These are phyloP conservation scores for Rhodofomes roseus DNA, from an alignment of 1,284 basidiomycete species.

Conservation along the genomic window DNA sequence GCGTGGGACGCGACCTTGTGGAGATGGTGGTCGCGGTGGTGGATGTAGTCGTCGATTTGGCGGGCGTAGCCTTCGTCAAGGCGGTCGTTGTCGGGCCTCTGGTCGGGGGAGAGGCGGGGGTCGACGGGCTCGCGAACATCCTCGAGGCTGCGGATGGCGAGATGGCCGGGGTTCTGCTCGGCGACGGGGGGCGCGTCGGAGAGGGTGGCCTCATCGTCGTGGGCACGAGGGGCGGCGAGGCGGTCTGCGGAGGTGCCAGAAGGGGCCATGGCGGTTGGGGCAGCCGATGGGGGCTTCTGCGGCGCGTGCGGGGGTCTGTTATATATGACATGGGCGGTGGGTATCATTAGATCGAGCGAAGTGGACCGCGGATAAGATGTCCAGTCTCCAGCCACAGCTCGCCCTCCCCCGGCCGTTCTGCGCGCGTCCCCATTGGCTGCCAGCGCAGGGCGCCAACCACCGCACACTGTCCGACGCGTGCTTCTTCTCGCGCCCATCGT, in stretches of 20 bases:
- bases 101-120: conserved; percentile 22
- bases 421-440: background rate
- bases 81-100: conserved; percentile 18
- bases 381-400: background rate
- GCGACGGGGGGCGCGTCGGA: conserved; percentile 1
- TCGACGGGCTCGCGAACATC: conserved; percentile 24
- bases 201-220: conserved; percentile 19
- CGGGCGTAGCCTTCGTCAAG: conserved; percentile 24
- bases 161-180: conserved; percentile 4
- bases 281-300: background rate
- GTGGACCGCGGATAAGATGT: background rate
- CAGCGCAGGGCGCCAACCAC: background rate
- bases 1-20: conserved; percentile 5
- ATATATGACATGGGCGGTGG: background rate
- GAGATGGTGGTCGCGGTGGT: conserved; percentile 20
- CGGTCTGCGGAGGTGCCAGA: background rate
- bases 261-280: background rate
- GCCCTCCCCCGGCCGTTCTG: background rate
- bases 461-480: background rate
- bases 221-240: conserved; percentile 1
- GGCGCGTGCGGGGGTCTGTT: background rate
- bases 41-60: conserved; percentile 25
- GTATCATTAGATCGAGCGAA: background rate
- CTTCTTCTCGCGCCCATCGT: background rate
- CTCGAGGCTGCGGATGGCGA: conserved; percentile 17